Evolutionary conservation across 371 early-diverging fungal genomes (phyloP).

Genomic region (Lichtheimia ornata): DNA sequence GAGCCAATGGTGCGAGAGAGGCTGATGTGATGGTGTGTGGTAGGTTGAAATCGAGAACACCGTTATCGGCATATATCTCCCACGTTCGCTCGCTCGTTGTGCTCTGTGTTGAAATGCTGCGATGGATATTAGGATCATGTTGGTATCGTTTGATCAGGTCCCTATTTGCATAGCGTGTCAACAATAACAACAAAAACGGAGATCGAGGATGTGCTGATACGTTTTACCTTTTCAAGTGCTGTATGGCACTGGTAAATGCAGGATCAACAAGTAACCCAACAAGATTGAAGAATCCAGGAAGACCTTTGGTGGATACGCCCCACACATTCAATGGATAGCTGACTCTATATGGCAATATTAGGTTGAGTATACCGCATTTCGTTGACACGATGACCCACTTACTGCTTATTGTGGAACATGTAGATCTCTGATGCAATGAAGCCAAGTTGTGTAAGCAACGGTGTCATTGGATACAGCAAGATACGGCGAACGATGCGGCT

Average conservation of each 20-base stretch:
- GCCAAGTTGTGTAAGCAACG: conserved; percentile 24
- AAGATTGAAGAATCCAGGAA: conserved; percentile 27
- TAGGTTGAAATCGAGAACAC: conserved; percentile 15
- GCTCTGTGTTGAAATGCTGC: background rate
- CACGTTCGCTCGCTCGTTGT: conserved; percentile 8
- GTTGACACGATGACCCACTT: background rate
- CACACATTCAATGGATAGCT: conserved; percentile 27
- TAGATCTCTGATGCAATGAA: conserved; percentile 30
- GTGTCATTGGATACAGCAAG: conserved; percentile 23
- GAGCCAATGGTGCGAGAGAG: conserved; percentile 11
- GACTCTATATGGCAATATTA: conserved; percentile 2
- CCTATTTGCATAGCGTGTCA: background rate
- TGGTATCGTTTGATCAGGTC: conserved; percentile 16
- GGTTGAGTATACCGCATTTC: too few species aligned
- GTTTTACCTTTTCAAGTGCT: conserved; percentile 13
- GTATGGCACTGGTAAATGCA: conserved; percentile 14
- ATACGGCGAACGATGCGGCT: conserved; percentile 27
- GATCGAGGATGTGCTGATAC: too few species aligned
- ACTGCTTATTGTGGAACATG: conserved; percentile 16
- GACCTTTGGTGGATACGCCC: conserved; percentile 19
- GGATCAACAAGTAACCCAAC: conserved; percentile 27
- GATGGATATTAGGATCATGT: background rate
- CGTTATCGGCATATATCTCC: conserved; percentile 15
- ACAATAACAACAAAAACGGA: too few species aligned
- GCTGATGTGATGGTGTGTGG: conserved; percentile 3